phyloP scores from a whole-genome alignment of 805 yeast genomes.

The Metschnikowia gruessii region DNA sequence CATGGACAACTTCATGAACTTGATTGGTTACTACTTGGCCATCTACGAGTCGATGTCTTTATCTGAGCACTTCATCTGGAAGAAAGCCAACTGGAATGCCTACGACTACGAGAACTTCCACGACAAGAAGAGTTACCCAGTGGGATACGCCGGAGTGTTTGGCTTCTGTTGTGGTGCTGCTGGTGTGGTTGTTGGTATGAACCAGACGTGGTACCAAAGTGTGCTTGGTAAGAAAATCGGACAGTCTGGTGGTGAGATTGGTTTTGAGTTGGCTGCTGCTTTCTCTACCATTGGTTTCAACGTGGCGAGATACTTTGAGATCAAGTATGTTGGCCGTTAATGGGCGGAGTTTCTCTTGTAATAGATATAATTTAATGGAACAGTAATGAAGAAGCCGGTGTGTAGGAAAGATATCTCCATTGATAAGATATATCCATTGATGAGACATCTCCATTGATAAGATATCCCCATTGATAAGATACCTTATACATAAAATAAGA shows the following conservation, averaged over 20 bases:
- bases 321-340: constrained; percentile 58
- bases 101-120: constrained; percentile 65
- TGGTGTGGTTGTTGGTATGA: constrained; percentile 86
- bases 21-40: constrained; percentile 88
- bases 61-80: constrained; percentile 83
- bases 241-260: constrained; percentile 76
- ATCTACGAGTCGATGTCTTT: constrained; percentile 72
- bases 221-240: constrained; percentile 63
- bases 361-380: too few relatives aligned
- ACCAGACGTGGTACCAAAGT: constrained; percentile 81
- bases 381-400: too few relatives aligned
- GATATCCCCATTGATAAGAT: too few relatives aligned
- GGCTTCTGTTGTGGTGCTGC: constrained; percentile 82
- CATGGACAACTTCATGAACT: constrained; percentile 84
- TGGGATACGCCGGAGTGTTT: constrained; percentile 73
- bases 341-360: too few relatives aligned
- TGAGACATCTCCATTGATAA: too few relatives aligned
- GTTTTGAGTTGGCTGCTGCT: constrained; percentile 70
- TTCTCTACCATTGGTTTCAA: constrained; percentile 66
- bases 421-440: too few relatives aligned
- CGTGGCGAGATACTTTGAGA: constrained; percentile 59
- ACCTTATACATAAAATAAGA: too few relatives aligned
- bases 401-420: too few relatives aligned
- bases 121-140: constrained; percentile 57
- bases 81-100: constrained; percentile 53